Evolutionary conservation across 2,329 filamentous ascomycete species (phyloP), one percentile per base, ranked within the genome.

Genomic region (Ascochyta clinopodiicola): DNA sequence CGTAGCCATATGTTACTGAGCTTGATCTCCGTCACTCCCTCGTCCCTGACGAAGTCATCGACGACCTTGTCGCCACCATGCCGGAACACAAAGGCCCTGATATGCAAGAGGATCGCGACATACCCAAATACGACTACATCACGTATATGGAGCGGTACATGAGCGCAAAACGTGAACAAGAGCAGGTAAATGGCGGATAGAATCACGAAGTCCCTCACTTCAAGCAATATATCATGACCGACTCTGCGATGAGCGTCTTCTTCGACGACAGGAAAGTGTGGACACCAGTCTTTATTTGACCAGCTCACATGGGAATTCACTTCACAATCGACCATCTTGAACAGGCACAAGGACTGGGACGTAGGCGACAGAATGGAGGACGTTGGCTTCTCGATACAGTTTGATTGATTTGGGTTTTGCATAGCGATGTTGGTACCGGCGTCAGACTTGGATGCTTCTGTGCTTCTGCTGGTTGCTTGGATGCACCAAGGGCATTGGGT

Each of bases 31-130:
- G 94, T 56, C 95, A 99, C 77, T 95, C 90, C 37, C 85, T 99
- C 35, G 96, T 99, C 34, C 95, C 95, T 0, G 95, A 99, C 72
- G 94, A 98, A 72, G 90, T 99, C 61, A 97, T 99, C 70, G 93
- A 97, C 60, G 91, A 96, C 75, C 83, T 99, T 43, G 83, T 95
- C 47, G 85, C 90, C 69, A 91, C 91, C 46, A 96, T 99, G 84
- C 95, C 95, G 0, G 73, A 80, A 47, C 93, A 97, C 74, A 85
- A 82, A 45, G 95, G 94, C 0, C 92, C 92, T 2, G 93, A 97
- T 75, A 84, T 94, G 76, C 86, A 91, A 52, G 87, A 92, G 70
- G 95, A 98, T 74, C 83, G 92, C 50, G 88, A 93, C 46, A 78
- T 91, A 71, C 86, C 90, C 34, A 96, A 98, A 77, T 99, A 88